Percentiles rank a stretch among this genome's conserved stretches.
These are phyloP conservation scores for Heimioporus sp. DNA, from an alignment of 768 basidiomycete genomes.

Conservation along the genomic window DNA sequence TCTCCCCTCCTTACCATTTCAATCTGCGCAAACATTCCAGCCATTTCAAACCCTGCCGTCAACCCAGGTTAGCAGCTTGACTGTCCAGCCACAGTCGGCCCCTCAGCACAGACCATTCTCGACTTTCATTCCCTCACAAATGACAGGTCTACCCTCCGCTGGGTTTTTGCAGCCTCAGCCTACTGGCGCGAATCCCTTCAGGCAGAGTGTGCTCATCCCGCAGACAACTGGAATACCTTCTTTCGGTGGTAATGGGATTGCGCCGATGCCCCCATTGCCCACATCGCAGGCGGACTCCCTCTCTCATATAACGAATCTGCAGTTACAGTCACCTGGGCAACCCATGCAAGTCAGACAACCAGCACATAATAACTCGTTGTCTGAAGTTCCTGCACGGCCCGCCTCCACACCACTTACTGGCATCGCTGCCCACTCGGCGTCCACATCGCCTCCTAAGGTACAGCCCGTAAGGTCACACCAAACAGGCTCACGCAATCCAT, in stretches of 20 bases:
- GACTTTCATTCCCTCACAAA: slow-evolving; percentile 54
- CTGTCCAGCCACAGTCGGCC: slow-evolving; percentile 35
- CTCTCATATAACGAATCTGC: slow-evolving; percentile 12
- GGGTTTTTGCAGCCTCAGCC: slow-evolving; percentile 50
- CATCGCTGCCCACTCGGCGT: slow-evolving; percentile 23
- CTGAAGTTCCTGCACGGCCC: slow-evolving; percentile 51
- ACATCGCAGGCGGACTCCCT: slow-evolving; percentile 6
- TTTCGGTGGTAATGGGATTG: slow-evolving; percentile 34
- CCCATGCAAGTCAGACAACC: slow-evolving; percentile 9
- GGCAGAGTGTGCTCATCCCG: slow-evolving; percentile 71
- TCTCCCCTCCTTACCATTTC: slow-evolving; percentile 40
- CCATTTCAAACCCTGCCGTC: slow-evolving; percentile 7
- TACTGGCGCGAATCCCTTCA: slow-evolving; percentile 79
- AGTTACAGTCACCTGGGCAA: slow-evolving; percentile 14
- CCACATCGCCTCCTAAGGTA: slow-evolving; percentile 42
- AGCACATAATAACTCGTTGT: background rate
- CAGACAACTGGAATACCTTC: slow-evolving; percentile 59
- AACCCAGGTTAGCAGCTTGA: slow-evolving; percentile 18
- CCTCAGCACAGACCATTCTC: slow-evolving; percentile 54
- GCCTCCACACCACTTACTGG: slow-evolving; percentile 70
- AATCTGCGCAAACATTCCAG: slow-evolving; percentile 29
- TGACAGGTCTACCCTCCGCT: slow-evolving; percentile 40
- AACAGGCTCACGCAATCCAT: slow-evolving; percentile 95
- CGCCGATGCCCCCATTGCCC: slow-evolving; percentile 8
- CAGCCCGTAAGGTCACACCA: slow-evolving; percentile 81